These are phyloP conservation scores for Cyathus striatus DNA, from an alignment of 768 basidiomycete species.

Conservation along the genomic window DNA sequence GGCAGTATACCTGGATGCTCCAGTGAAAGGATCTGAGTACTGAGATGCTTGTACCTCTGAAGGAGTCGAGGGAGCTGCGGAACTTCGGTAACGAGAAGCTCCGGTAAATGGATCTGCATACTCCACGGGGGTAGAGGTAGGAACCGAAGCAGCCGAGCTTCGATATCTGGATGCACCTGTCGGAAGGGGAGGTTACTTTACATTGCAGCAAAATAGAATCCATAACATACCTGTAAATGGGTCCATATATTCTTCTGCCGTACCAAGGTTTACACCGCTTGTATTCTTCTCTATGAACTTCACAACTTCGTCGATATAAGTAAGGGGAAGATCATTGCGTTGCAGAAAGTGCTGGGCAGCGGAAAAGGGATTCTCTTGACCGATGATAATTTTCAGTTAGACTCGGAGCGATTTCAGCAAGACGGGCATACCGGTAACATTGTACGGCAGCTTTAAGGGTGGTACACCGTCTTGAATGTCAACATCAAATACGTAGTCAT, in stretches of 20 bases:
- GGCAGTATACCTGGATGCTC: constrained; percentile 53
- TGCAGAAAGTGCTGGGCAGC: constrained; percentile 89
- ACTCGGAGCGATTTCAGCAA: not conserved
- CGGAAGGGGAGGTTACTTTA: constrained; percentile 8
- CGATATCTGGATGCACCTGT: constrained; percentile 64
- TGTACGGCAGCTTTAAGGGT: constrained; percentile 91
- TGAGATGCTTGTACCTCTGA: constrained; percentile 32
- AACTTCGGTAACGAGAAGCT: constrained; percentile 57
- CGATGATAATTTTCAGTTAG: not conserved
- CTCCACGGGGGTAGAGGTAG: constrained; percentile 24
- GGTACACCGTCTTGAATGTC: constrained; percentile 92
- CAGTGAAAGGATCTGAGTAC: constrained; percentile 61
- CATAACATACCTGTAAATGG: constrained; percentile 74
- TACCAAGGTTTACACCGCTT: constrained; percentile 65
- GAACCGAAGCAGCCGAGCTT: constrained; percentile 27
- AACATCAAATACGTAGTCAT: constrained; percentile 99
- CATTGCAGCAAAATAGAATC: constrained; percentile 3
- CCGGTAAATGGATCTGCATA: constrained; percentile 73
- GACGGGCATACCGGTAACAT: constrained; percentile 62
- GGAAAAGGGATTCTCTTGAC: constrained; percentile 79
- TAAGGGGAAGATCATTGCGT: constrained; percentile 74
- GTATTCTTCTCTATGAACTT: constrained; percentile 93
- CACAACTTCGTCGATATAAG: constrained; percentile 87
- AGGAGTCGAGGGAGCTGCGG: too few relatives aligned
- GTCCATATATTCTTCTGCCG: constrained; percentile 63